phyloP scores from a whole-genome alignment of 2,329 filamentous ascomycete species.

The Rutstroemia sp. region DNA sequence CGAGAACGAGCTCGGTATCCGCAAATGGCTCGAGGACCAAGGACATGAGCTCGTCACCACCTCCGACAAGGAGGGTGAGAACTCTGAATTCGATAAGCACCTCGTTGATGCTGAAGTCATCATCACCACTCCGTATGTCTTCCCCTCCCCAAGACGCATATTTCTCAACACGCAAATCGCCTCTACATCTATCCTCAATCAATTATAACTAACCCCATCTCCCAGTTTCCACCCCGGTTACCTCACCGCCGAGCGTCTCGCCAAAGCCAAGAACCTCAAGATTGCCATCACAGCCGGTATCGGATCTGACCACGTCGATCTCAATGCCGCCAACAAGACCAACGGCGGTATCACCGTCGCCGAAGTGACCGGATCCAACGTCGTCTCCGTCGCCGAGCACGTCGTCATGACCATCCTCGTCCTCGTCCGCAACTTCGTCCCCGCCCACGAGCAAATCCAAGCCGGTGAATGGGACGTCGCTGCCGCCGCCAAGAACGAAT shows the following conservation, averaged over 20 bases:
- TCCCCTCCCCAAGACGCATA: not conserved
- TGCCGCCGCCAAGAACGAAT: conserved; percentile 95
- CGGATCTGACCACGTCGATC: conserved; percentile 95
- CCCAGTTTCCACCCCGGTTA: conserved; percentile 93
- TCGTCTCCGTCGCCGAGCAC: conserved; percentile 97
- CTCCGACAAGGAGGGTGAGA: conserved; percentile 92
- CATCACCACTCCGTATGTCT: conserved; percentile 85
- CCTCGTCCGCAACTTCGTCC: conserved; percentile 96
- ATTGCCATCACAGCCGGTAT: conserved; percentile 95
- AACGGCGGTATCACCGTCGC: conserved; percentile 96
- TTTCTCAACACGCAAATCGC: not conserved
- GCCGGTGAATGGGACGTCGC: conserved; percentile 92
- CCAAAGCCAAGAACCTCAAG: conserved; percentile 98
- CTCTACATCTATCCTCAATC: not conserved
- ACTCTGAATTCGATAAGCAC: conserved; percentile 91
- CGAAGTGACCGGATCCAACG: conserved; percentile 96
- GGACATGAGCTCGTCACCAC: conserved; percentile 96
- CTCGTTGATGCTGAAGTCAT: conserved; percentile 96
- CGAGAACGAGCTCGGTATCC: conserved; percentile 95
- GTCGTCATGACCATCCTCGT: conserved; percentile 98
- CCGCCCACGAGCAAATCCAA: conserved; percentile 89
- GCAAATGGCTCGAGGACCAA: conserved; percentile 95
- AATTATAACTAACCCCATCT: conserved; percentile 1
- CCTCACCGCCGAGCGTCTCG: conserved; percentile 90
- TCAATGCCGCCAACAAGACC: conserved; percentile 87